These are phyloP conservation scores for Apiospora hydei DNA, from an alignment of 2,329 filamentous ascomycete species.

Conservation along the genomic window DNA sequence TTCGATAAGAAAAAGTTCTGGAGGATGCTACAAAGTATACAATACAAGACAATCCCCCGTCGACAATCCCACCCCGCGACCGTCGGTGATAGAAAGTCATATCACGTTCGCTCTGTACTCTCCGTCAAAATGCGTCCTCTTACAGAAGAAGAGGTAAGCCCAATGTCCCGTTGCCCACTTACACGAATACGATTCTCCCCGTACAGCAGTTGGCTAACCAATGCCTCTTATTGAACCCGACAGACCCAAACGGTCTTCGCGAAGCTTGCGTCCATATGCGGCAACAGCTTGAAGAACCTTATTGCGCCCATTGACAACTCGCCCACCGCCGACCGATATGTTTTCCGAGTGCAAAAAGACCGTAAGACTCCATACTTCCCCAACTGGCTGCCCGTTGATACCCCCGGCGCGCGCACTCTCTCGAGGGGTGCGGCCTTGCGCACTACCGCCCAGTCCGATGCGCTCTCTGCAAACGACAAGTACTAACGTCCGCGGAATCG, in stretches of 20 bases:
- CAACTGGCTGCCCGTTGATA: not conserved
- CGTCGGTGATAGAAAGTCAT: not conserved
- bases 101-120: not conserved
- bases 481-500: not conserved
- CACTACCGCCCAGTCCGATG: not conserved
- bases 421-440: not conserved
- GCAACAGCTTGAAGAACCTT: constrained; percentile 83
- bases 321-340: constrained; percentile 76
- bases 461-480: not conserved
- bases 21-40: constrained; percentile 1
- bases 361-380: constrained; percentile 48
- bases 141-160: constrained; percentile 28
- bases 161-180: not conserved
- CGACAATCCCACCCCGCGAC: constrained; percentile 1
- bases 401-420: not conserved
- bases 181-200: not conserved
- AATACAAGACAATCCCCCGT: not conserved
- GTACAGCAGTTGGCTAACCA: not conserved
- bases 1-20: constrained; percentile 20
- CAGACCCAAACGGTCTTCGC: constrained; percentile 85
- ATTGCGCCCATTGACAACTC: constrained; percentile 76
- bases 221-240: constrained; percentile 80
- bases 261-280: constrained; percentile 94
- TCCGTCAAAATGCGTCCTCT: constrained; percentile 30
- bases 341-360: constrained; percentile 83